Evolutionary conservation across 2,329 filamentous ascomycete genomes (phyloP), one percentile per base, ranked within the genome.

Genomic region (Trichoderma koningiopsis): DNA sequence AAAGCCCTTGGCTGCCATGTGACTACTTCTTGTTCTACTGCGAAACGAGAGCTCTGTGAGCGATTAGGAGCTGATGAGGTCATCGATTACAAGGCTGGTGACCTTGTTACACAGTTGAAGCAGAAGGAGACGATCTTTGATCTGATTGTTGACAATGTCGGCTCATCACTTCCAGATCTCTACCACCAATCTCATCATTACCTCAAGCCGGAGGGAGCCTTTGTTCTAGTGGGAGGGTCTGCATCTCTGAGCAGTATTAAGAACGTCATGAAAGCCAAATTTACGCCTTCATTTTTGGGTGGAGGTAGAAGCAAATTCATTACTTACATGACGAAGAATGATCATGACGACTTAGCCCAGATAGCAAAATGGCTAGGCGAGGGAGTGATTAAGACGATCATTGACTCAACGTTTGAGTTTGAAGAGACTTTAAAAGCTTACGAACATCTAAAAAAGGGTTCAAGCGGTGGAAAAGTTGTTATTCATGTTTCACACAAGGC

Each of bases 61-160:
- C 79, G 80, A 5, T 75, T 91, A 1, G 90, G 90, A 2, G 90
- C 89, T 5, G 89, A 92, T 72, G 85, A 88, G 62, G 84, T 90
- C 49, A 82, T 91, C 63, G 87, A 91, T 75, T 91, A 91, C 76
- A 86, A 83, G 56, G 80, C 79, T 0, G 75, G 77, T 29, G 79
- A 89, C 73, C 78, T 90, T 1, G 72, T 85, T 1, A 77, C 79
- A 8, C 76, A 78, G 5, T 78, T 91, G 0, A 81, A 81, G 70
- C 76, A 80, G 1, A 81, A 81, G 19, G 85, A 85, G 0, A 79
- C 79, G 6, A 77, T 83, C 5, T 89, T 84, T 72, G 80, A 81
- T 65, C 79, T 85, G 43, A 79, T 86, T 1, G 80, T 90, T n/a
- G 89, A 91, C 76, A 88, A 89, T 73, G 84, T 90, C 8, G 85